These are phyloP conservation scores for Nannizzia gypsea DNA, from an alignment of 2,329 filamentous ascomycete genomes.

Conservation along the genomic window DNA sequence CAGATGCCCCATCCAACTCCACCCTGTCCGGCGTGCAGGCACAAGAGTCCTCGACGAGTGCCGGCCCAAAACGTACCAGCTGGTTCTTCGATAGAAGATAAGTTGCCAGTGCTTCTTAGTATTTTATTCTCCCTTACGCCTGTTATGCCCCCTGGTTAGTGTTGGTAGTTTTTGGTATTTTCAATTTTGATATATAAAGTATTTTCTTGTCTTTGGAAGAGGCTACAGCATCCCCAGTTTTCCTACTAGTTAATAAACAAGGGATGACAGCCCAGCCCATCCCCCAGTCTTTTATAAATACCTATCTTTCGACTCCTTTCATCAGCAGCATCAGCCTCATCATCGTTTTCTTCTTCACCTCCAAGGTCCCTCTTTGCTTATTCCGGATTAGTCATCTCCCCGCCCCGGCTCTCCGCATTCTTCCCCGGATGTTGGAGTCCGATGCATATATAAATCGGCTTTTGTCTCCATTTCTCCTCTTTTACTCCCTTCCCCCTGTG, in stretches of 20 bases:
- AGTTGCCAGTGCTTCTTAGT: constrained; percentile 11
- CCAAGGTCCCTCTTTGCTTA: neutral
- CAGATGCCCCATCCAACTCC: constrained; percentile 22
- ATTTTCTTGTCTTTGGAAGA: neutral
- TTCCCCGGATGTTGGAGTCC: neutral
- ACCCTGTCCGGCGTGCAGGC: constrained; percentile 46
- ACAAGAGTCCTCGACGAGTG: constrained; percentile 53
- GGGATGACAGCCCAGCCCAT: neutral
- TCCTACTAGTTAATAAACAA: too few species aligned
- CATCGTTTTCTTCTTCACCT: neutral
- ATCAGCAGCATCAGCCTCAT: neutral
- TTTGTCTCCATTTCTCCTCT: neutral
- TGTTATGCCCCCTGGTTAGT: neutral
- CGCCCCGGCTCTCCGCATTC: neutral
- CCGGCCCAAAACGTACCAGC: constrained; percentile 52
- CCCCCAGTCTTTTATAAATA: neutral
- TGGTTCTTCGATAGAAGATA: constrained; percentile 40
- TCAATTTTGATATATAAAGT: neutral
- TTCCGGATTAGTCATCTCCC: neutral
- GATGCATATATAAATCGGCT: neutral
- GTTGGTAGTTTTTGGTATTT: neutral
- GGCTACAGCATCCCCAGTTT: neutral
- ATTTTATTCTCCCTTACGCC: neutral
- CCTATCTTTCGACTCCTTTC: neutral
- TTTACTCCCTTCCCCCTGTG: neutral